phyloP scores from a whole-genome alignment of 2,329 filamentous ascomycete species.

The Paraphoma chrysanthemicola region DNA sequence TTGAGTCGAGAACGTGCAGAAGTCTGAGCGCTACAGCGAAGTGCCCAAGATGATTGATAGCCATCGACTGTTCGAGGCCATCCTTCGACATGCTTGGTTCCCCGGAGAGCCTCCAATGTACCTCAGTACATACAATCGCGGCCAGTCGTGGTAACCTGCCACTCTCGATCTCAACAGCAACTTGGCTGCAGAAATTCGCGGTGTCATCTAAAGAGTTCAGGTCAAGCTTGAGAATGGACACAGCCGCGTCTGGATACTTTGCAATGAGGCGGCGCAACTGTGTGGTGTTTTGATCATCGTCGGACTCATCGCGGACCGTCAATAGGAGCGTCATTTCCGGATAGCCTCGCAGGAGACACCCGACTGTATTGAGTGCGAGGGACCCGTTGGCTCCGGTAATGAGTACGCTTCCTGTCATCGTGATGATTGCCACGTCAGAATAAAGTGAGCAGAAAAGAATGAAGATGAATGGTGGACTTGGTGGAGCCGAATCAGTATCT shows the following conservation, averaged over 20 bases:
- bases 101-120: conserved; percentile 21
- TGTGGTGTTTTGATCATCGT: conserved; percentile 23
- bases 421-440: too few relatives aligned
- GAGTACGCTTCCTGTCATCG: too few relatives aligned
- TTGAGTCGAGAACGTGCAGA: conserved; percentile 13
- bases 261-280: conserved; percentile 18
- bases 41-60: conserved; percentile 28
- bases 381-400: conserved; percentile 34
- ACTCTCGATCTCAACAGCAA: conserved; percentile 12
- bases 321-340: conserved; percentile 18
- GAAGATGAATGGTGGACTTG: too few relatives aligned
- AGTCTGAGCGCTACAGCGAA: conserved; percentile 21
- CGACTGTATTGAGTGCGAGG: conserved; percentile 24
- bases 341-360: conserved; percentile 21
- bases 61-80: conserved; percentile 23
- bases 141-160: conserved; percentile 14
- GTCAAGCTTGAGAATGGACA: conserved; percentile 23
- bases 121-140: conserved; percentile 34
- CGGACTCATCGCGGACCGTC: conserved; percentile 25
- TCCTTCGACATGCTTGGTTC: conserved; percentile 19
- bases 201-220: conserved; percentile 12
- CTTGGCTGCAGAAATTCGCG: conserved; percentile 17
- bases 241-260: conserved; percentile 9
- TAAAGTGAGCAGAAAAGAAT: too few relatives aligned
- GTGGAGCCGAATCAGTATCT: too few relatives aligned